A percentile compares a stretch with the other conserved stretches of the same genome.
Evolutionary conservation across 345 rosid genomes (phyloP).

Genomic region (Ceriops decandra): DNA sequence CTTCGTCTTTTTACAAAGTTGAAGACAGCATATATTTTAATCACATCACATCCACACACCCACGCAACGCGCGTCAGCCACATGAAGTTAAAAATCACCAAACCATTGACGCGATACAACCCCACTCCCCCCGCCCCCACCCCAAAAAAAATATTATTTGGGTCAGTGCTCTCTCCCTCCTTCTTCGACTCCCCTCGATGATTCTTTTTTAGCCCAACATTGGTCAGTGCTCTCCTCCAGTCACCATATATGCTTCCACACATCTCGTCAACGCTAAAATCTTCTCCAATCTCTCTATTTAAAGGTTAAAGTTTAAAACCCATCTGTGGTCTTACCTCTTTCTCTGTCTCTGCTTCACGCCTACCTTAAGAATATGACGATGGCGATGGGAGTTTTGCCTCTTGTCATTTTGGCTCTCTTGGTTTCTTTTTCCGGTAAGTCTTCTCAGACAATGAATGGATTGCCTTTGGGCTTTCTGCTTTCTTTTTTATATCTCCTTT

Average conservation of each 20-base stretch:
- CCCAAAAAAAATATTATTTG: no score
- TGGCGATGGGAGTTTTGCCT: not conserved
- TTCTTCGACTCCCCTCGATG: no score
- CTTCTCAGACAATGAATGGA: not conserved
- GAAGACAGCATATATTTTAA: not conserved
- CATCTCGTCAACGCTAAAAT: not conserved
- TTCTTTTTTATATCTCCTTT: not conserved
- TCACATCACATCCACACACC: not conserved
- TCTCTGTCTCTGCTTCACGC: not conserved
- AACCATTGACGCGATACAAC: no score
- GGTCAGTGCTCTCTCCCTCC: no score
- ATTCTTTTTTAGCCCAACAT: no score
- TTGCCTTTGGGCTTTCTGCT: not conserved
- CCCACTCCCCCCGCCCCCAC: no score
- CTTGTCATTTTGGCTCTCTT: slow-evolving; percentile 19
- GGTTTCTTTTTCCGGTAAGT: slow-evolving; percentile 7
- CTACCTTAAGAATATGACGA: not conserved
- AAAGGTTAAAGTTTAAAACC: not conserved
- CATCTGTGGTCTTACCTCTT: no score
- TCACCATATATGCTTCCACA: no score
- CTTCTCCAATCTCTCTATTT: not conserved
- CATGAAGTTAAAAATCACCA: no score
- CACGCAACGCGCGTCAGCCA: no score
- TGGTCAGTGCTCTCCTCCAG: no score
- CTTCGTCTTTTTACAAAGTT: not conserved